Evolutionary conservation across 202 grass and related monocot species (phyloP).

Genomic region (Musa balbisiana): DNA sequence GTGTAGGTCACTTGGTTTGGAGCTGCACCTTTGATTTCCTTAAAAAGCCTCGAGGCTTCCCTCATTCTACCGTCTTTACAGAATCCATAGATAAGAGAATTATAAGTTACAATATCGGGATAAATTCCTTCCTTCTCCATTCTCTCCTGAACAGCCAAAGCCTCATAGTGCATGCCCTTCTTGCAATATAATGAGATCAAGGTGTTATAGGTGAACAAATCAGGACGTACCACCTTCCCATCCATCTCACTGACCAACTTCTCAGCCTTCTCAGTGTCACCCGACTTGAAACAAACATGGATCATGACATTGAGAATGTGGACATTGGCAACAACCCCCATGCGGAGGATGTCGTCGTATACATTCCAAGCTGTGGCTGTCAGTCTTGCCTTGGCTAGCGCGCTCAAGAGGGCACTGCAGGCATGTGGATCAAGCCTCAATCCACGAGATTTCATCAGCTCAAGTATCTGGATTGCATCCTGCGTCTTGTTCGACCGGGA

Average conservation of each 20-base stretch:
- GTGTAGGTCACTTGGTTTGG: slow-evolving; percentile 68
- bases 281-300: slow-evolving; percentile 70
- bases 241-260: slow-evolving; percentile 58
- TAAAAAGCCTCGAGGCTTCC: slow-evolving; percentile 43
- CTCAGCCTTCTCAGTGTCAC: slow-evolving; percentile 40
- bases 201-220: slow-evolving; percentile 74
- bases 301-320: slow-evolving; percentile 86
- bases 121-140: slow-evolving; percentile 51
- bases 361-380: slow-evolving; percentile 65
- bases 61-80: slow-evolving; percentile 75
- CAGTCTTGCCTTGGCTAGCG: slow-evolving; percentile 52
- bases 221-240: slow-evolving; percentile 27
- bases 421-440: slow-evolving; percentile 54
- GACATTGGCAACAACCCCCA: slow-evolving; percentile 41
- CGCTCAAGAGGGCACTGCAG: slow-evolving; percentile 47
- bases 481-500: slow-evolving; percentile 33
- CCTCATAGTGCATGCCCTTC: slow-evolving; percentile 84
- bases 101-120: slow-evolving; percentile 61
- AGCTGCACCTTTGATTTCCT: slow-evolving; percentile 33
- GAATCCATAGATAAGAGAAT: slow-evolving; percentile 56
- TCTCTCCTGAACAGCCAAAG: slow-evolving; percentile 52
- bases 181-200: slow-evolving; percentile 63
- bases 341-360: slow-evolving; percentile 44
- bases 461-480: slow-evolving; percentile 59
- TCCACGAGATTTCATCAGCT: slow-evolving; percentile 45